Conservation (phyloP, 1,284 basidiomycete species). For the Filobasidium uniguttulatum region DNA sequence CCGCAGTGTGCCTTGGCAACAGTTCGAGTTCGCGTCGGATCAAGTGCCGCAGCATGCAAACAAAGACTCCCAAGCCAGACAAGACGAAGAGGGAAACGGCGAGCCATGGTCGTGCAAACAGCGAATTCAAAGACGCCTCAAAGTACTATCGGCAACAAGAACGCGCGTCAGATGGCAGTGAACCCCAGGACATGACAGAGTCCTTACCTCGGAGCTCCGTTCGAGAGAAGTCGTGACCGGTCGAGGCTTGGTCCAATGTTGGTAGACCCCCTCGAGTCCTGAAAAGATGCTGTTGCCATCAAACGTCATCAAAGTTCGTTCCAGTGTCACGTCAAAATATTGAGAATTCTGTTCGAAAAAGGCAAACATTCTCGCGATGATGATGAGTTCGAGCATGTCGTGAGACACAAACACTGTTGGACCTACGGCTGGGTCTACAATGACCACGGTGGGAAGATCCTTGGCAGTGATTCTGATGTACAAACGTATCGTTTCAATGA, state of each 20-base stretch:
- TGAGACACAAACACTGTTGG: no score
- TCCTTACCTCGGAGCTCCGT: conserved; percentile 27
- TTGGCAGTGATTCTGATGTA: conserved; percentile 36
- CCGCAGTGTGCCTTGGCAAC: no score
- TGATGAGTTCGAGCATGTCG: neutral
- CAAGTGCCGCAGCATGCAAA: no score
- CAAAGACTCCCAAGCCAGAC: no score
- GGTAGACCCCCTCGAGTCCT: conserved; percentile 53
- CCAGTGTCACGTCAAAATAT: conserved; percentile 45
- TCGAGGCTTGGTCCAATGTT: conserved; percentile 46
- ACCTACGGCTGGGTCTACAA: conserved; percentile 66
- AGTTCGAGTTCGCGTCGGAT: no score
- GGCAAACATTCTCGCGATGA: neutral
- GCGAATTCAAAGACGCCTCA: no score
- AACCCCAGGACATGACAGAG: no score
- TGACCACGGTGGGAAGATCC: conserved; percentile 49
- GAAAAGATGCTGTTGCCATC: conserved; percentile 49
- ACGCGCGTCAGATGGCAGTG: no score
- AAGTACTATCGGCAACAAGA: no score
- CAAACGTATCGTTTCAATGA: conserved; percentile 9
- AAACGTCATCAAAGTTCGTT: conserved; percentile 53
- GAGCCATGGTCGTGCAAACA: no score
- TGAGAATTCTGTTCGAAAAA: conserved; percentile 17
- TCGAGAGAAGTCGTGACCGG: conserved; percentile 29
- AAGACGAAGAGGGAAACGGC: no score